Conservation (phyloP, 208 protist species). For the Acanthamoeba triangularis region DNA sequence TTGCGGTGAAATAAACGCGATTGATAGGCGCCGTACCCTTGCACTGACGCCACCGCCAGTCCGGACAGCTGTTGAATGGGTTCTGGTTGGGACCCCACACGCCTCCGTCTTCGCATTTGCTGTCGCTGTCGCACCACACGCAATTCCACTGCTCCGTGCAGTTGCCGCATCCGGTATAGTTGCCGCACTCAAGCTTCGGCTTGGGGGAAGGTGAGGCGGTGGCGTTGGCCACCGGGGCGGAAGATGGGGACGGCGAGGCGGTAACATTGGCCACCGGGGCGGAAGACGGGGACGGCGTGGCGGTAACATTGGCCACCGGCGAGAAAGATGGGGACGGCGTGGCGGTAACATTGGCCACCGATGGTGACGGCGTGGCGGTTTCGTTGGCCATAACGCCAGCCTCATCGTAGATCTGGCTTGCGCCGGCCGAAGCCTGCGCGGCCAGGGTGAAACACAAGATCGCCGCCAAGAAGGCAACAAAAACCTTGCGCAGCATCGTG, state of each 20-base stretch:
- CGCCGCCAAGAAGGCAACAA: too few relatives aligned
- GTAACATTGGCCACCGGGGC: not conserved
- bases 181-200: not conserved
- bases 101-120: slow-evolving; percentile 33
- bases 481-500: too few relatives aligned
- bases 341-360: not conserved
- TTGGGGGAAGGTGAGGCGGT: not conserved
- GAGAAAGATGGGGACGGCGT: not conserved
- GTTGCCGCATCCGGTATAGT: slow-evolving; percentile 63
- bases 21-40: slow-evolving; percentile 6
- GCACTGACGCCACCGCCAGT: slow-evolving; percentile 76
- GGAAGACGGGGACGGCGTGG: not conserved
- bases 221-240: not conserved
- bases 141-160: slow-evolving; percentile 70
- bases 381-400: too few relatives aligned
- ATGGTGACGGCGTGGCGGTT: not conserved
- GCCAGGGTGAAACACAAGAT: too few relatives aligned
- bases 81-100: slow-evolving; percentile 65
- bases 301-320: not conserved
- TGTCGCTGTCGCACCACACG: slow-evolving; percentile 73
- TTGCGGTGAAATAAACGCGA: not conserved
- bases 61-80: slow-evolving; percentile 33
- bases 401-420: too few relatives aligned
- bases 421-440: too few relatives aligned
- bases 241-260: not conserved